Evolutionary conservation across 2,329 filamentous ascomycete genomes (phyloP), one percentile per base, ranked within the genome.

Genomic region (Penicillium sclerotiorum): DNA sequence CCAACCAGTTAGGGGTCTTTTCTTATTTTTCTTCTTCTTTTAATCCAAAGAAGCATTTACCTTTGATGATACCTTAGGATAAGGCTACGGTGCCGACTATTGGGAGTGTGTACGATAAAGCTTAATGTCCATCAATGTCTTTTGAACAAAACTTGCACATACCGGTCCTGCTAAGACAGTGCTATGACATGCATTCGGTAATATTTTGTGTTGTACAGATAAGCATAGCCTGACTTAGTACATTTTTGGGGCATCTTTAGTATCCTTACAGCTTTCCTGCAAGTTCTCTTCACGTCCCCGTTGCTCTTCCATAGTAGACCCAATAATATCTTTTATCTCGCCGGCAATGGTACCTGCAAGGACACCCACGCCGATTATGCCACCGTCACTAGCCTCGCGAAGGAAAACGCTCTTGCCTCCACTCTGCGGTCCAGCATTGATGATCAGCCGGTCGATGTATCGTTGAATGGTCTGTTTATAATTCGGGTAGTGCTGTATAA

Each of bases 401-500:
- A 80, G 61, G 27, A 79, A 73, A 1, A 80, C 69, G 47, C 70
- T 73, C 53, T 77, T 79, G 3, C 68, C 68, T n/a, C 70, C 76
- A 27, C 72, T 67, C n/a, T 73, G 71, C 12, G 66, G 68, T 11
- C 70, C 69, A 21, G 65, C 69, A 20, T 64, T 61, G 35, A 73
- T 65, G 0, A 79, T 64, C 12, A 80, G 64, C 5, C 70, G 66
- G 51, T 89, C 83, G 40, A 91, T 76, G 63, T 88, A 87, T n/a
- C 70, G 58, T 66, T 90, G 87, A 55, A 85, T 87, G 50, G 85
- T 83, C 38, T 73, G 69, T 28, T 88, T 74, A 67, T 88, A 90
- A 58, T 86, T 77, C 33, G 88, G 87, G 63, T 90, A 90, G 61
- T 88, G 84, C 12, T 84, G 81, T 47, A 92, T 91, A 61, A 88